Base-by-base conservation (phyloP, 129 eudicot species). In the Pseudognaphalium luteoalbum region DNA sequence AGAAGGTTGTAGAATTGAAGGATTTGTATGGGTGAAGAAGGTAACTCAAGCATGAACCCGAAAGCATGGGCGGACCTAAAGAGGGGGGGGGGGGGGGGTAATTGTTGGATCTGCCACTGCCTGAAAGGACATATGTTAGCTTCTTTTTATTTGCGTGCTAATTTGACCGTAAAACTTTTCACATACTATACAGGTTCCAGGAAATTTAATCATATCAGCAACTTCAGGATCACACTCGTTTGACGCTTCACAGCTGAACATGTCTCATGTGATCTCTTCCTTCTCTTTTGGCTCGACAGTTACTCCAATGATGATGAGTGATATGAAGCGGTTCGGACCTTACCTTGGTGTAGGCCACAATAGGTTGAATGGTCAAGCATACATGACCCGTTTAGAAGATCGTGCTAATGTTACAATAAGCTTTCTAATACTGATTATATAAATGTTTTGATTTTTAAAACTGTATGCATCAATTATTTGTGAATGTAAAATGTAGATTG, bases 1-100 rank as follows among this genome's bases (percentile, higher is more conserved):
- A 30, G 95, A 92, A 84, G 96, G 98, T 47, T 93, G 98, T 68
- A 93, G 96, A 76, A 72, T 93, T 29, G 98, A 93, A 86, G 98
- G 98, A 73, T 88, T 85, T 81, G 95, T 93, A 68, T 87, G 92
- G 42, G 96, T 88, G 71, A 90, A 90, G 63, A 90, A 87, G 91
- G 96, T 88, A 82, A 67, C 20, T 34, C 39, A 4, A 37, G 10
- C 14, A 29, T 44, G 29, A 15, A 42, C 16, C 8, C 39, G 66
- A 39, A 39, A 74, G 6, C 60, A 39, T 41, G 35, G 39, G 58
- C 3, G 34, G 19, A 37, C 60, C 28, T 14, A 64, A 19, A 66
- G 2, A n/a, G 28, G 28, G 28, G 28, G 28, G n/a, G n/a, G n/a
- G n/a, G n/a, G n/a, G n/a, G n/a, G n/a, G n/a, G n/a, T n/a, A n/a